phyloP scores from a whole-genome alignment of 2,329 filamentous ascomycete genomes.

The Bisporella sp. region DNA sequence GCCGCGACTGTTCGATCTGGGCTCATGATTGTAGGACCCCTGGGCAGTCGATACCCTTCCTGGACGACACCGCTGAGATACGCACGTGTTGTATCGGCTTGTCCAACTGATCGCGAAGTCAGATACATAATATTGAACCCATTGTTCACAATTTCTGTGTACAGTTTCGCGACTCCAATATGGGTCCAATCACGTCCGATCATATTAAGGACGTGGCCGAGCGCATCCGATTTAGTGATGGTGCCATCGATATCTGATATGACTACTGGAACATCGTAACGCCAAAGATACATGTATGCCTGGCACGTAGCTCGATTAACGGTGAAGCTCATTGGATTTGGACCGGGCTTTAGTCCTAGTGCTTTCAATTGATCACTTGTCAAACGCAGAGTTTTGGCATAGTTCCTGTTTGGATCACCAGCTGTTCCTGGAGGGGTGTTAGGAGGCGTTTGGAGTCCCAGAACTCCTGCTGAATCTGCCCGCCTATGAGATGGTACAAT shows the following conservation, averaged over 20 bases:
- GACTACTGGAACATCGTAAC: constrained; percentile 82
- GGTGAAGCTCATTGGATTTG: constrained; percentile 91
- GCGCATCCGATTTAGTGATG: constrained; percentile 93
- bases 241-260: constrained; percentile 99
- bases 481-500: constrained; percentile 42
- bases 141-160: constrained; percentile 90
- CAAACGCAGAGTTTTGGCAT: constrained; percentile 90
- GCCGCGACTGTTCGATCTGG: constrained; percentile 94
- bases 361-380: constrained; percentile 94
- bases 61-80: constrained; percentile 88
- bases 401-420: constrained; percentile 74
- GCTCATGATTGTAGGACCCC: constrained; percentile 88
- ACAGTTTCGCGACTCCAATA: constrained; percentile 90
- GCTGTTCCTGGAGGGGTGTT: constrained; percentile 57
- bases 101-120: constrained; percentile 87
- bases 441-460: constrained; percentile 55
- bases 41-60: constrained; percentile 77
- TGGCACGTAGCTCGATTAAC: constrained; percentile 91
- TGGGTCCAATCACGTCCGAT: constrained; percentile 98
- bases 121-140: constrained; percentile 99
- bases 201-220: constrained; percentile 92
- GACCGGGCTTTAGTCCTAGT: constrained; percentile 73
- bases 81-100: constrained; percentile 81
- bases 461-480: constrained; percentile 58
- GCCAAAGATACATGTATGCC: constrained; percentile 92